phyloP scores from a whole-genome alignment of 495 filamentous ascomycete genomes.

The Ramalina peruviana region DNA sequence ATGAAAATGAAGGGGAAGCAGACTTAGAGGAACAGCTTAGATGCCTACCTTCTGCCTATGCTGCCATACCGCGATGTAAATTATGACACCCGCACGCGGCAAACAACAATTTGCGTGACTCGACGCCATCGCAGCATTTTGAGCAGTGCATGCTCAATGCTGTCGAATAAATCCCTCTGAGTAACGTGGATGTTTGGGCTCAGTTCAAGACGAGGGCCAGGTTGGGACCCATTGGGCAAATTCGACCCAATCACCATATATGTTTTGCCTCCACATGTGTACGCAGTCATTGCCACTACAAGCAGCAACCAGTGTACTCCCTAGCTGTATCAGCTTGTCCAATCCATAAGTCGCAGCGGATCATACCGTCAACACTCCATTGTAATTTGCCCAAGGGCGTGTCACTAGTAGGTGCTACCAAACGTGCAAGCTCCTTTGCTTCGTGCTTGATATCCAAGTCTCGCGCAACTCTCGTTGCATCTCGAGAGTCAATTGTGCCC shows the following conservation, averaged over 20 bases:
- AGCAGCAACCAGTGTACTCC: conserved; percentile 34
- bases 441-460: conserved; percentile 30
- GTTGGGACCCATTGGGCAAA: conserved; percentile 30
- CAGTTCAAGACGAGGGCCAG: background rate
- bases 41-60: no score
- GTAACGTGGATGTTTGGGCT: no score
- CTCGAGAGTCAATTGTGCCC: conserved; percentile 22
- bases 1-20: no score
- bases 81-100: no score
- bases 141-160: no score
- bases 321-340: conserved; percentile 14
- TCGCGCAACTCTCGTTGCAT: conserved; percentile 22
- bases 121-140: no score
- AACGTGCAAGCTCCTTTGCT: conserved; percentile 29
- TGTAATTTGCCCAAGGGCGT: conserved; percentile 27
- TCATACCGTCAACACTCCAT: conserved; percentile 26
- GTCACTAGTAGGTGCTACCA: conserved; percentile 24
- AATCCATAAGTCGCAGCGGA: background rate
- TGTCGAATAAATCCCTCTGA: no score
- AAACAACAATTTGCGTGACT: no score
- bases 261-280: conserved; percentile 37
- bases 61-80: no score
- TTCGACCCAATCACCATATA: conserved; percentile 36
- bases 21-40: no score
- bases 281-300: conserved; percentile 33